Percentiles rank a stretch among this genome's conserved stretches.
Conservation (phyloP, 495 filamentous ascomycete species). For the Saxophila tyrrhenica region DNA sequence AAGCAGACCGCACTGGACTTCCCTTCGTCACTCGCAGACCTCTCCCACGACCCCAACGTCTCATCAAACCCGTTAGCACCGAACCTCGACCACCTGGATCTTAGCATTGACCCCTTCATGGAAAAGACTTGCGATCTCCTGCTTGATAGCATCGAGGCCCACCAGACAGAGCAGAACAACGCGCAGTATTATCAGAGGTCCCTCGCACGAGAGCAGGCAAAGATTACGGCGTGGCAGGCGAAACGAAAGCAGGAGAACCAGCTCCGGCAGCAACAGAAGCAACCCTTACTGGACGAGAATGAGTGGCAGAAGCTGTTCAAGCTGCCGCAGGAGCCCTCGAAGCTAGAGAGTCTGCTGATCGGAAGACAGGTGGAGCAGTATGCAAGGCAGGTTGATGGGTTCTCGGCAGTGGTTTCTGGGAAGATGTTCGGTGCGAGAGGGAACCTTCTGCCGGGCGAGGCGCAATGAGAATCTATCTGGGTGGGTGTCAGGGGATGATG, state of each 20-base stretch:
- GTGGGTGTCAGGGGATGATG: not conserved
- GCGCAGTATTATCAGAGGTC: slow-evolving; percentile 96
- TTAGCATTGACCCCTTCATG: slow-evolving; percentile 95
- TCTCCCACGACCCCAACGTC: slow-evolving; percentile 41
- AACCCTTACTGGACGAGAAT: slow-evolving; percentile 80
- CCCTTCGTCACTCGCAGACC: slow-evolving; percentile 64
- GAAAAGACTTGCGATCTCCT: slow-evolving; percentile 95
- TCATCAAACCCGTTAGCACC: slow-evolving; percentile 59
- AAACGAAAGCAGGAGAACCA: slow-evolving; percentile 95
- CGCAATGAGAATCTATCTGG: not conserved
- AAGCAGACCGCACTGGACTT: slow-evolving; percentile 48
- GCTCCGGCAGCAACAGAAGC: slow-evolving; percentile 71
- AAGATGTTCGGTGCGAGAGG: slow-evolving; percentile 99
- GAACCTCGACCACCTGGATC: slow-evolving; percentile 75
- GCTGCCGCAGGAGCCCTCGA: slow-evolving; percentile 82
- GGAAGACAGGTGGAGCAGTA: slow-evolving; percentile 96
- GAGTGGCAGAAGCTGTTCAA: slow-evolving; percentile 98
- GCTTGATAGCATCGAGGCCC: slow-evolving; percentile 88
- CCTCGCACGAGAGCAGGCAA: slow-evolving; percentile 86
- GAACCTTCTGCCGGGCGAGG: slow-evolving; percentile 31
- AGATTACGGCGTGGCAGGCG: slow-evolving; percentile 88
- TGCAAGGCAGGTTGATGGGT: slow-evolving; percentile 92
- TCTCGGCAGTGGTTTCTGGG: slow-evolving; percentile 73
- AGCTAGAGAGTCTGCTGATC: slow-evolving; percentile 86
- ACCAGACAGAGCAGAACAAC: slow-evolving; percentile 98